These are phyloP conservation scores for Neofusicoccum umdonicola DNA, from an alignment of 2,329 filamentous ascomycete genomes.

Conservation along the genomic window DNA sequence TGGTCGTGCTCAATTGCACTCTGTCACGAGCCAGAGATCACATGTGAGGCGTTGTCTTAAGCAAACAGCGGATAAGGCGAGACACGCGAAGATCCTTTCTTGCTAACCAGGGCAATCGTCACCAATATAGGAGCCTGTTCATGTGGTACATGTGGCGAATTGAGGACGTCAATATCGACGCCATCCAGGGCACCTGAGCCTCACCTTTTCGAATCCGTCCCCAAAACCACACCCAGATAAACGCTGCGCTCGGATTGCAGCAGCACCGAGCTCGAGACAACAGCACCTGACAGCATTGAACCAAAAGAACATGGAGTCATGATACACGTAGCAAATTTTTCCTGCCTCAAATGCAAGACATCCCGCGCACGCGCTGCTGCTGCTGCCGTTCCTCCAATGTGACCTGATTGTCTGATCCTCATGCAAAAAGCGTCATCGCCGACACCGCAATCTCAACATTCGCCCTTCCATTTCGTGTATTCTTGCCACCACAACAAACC, in stretches of 20 bases:
- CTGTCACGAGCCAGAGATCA: background rate
- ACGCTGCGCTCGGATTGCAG: background rate
- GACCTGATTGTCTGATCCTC: background rate
- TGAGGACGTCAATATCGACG: constrained; percentile 70
- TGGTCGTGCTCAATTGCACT: too few species aligned
- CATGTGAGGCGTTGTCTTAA: background rate
- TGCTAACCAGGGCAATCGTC: background rate
- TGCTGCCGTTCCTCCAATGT: background rate
- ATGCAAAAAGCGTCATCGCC: background rate
- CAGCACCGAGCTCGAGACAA: background rate
- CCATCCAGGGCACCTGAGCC: constrained; percentile 32
- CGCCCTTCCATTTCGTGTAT: background rate
- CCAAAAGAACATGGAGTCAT: background rate
- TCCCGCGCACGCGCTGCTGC: background rate
- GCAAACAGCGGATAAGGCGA: background rate
- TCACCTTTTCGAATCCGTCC: background rate
- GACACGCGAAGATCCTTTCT: background rate
- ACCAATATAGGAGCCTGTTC: constrained; percentile 66
- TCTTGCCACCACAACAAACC: background rate
- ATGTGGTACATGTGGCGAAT: constrained; percentile 99
- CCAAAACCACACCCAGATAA: background rate
- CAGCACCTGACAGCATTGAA: background rate
- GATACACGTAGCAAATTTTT: background rate
- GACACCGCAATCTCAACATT: background rate
- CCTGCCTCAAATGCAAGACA: background rate